Evolutionary conservation across 495 filamentous ascomycete genomes (phyloP).

Genomic region (Daldinia loculata): DNA sequence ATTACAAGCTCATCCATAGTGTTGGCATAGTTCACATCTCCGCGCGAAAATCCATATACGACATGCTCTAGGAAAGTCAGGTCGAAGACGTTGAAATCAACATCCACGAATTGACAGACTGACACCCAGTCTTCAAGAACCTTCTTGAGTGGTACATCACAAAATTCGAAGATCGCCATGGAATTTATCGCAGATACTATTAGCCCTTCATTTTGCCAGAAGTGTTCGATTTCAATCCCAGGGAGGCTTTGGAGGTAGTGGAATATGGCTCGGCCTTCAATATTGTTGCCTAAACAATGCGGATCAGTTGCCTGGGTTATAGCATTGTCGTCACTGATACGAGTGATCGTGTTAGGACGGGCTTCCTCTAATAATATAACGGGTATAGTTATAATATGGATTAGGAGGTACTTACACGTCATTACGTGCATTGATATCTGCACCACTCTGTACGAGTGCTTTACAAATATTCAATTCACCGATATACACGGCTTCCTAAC

Average conservation of each 20-base stretch:
- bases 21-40: neutral
- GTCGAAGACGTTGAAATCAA: neutral
- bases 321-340: neutral
- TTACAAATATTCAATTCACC: conserved; percentile 10
- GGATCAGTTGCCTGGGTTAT: neutral
- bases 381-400: neutral
- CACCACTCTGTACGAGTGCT: conserved; percentile 23
- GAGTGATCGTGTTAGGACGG: neutral
- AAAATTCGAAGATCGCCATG: no score
- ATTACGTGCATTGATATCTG: conserved; percentile 14
- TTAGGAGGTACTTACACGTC: neutral
- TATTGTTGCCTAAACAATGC: neutral
- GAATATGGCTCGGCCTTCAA: neutral
- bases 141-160: neutral
- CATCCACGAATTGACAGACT: conserved; percentile 1
- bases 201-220: neutral
- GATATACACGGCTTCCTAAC: neutral
- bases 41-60: neutral
- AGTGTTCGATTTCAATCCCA: neutral
- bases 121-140: conserved; percentile 1
- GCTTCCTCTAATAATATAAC: neutral
- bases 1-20: neutral
- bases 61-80: neutral
- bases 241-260: conserved; percentile 13
- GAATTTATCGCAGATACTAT: neutral